Base-by-base conservation (phyloP, 1,284 basidiomycete genomes). In the Amylostereum areolatum region DNA sequence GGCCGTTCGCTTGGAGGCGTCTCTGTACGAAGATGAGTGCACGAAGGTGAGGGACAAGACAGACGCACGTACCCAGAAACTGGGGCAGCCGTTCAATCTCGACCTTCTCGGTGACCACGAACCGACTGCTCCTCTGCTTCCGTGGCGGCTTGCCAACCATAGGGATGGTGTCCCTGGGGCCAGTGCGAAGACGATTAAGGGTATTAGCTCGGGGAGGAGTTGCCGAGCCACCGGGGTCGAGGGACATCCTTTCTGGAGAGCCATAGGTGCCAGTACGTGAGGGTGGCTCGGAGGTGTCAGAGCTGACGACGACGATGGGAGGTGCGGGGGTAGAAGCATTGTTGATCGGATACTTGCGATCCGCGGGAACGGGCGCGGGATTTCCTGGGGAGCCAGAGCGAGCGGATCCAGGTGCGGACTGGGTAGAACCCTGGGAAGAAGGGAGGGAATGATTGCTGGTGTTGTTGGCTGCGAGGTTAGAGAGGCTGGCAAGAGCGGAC, bases 21-120 rank as follows among this genome's bases (percentile, higher is more conserved):
- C 73, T 99, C 97, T 95, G 67, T 40, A 48, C 12, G 32, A 25
- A 30, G 47, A 44, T 51, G 42, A 50, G 33, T 46, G 28, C 31
- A 46, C 24, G 30, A 32, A 30, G 11, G 51, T 32, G 45, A 49
- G 49, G 33, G 37, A 39, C 42, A 45, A 46, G 45, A 42, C 27
- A 46, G 51, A 41, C 34, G 30, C n/a, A 78, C 86, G 59, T 52
- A 94, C 93, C 94, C 63, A 83, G 75, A 70, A 99, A 98, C n/a
- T 88, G 83, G 25, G 94, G 93, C 46, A 99, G 77, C 62, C 90
- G 86, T 66, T 99, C 93, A 55, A 99, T 91, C 61, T 98, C 95
- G 43, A 97, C 91, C 71, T 87, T 92, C 71, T 99, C 96, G 3
- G 89, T 92, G 53, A 97, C 89, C 52, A 99, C 89, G 65, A 99